These are phyloP conservation scores for Stereum hirsutum DNA, from an alignment of 1,284 basidiomycete species.

Conservation along the genomic window DNA sequence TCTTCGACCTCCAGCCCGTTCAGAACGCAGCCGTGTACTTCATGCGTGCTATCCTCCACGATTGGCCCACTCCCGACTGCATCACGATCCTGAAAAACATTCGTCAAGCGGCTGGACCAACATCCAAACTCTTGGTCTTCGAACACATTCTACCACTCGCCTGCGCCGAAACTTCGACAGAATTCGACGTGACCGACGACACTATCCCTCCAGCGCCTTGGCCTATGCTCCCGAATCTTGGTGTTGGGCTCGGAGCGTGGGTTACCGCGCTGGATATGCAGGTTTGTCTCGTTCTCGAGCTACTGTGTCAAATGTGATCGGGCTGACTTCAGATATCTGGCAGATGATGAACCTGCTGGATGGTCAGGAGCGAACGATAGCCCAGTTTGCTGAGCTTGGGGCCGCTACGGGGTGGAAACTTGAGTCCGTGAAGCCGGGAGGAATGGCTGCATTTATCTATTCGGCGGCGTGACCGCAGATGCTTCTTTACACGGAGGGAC, in stretches of 20 bases:
- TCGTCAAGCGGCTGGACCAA: constrained; percentile 4
- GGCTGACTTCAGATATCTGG: not conserved
- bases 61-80: constrained; percentile 1
- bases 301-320: not conserved
- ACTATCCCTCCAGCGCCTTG: constrained; percentile 2
- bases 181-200: not conserved
- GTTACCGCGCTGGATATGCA: constrained; percentile 6
- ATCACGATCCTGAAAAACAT: constrained; percentile 5
- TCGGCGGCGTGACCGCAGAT: no score
- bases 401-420: constrained; percentile 5
- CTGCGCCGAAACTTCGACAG: not conserved
- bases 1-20: constrained; percentile 6
- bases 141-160: constrained; percentile 5
- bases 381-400: constrained; percentile 1
- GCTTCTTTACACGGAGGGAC: no score
- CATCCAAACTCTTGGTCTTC: constrained; percentile 5
- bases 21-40: constrained; percentile 6
- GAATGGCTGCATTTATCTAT: not conserved
- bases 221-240: constrained; percentile 8
- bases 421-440: constrained; percentile 1
- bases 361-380: constrained; percentile 6
- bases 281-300: not conserved
- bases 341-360: constrained; percentile 5
- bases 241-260: constrained; percentile 1
- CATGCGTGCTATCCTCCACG: constrained; percentile 4